phyloP scores from a whole-genome alignment of 108 stramenopile genomes.

The Cyclotella choctawhatcheeana region DNA sequence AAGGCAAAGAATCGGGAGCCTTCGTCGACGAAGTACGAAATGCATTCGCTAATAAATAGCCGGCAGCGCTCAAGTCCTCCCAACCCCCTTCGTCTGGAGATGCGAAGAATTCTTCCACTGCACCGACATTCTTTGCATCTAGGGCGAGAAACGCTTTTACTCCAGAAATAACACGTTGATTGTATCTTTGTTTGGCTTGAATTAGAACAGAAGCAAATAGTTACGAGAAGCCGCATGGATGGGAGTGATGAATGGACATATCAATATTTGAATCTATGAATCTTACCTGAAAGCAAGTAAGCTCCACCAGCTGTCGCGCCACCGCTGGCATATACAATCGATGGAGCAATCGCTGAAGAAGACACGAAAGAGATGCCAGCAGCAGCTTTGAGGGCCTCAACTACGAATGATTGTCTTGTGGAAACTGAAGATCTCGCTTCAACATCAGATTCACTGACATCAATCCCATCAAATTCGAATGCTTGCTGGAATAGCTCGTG shows the following conservation, averaged over 20 bases:
- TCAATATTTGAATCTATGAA: background rate
- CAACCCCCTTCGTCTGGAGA: slow-evolving; percentile 70
- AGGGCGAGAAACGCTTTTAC: slow-evolving; percentile 66
- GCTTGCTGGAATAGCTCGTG: background rate
- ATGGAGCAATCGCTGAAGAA: slow-evolving; percentile 6
- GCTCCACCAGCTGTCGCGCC: slow-evolving; percentile 88
- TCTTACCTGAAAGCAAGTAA: slow-evolving; percentile 71
- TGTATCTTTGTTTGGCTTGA: slow-evolving; percentile 89
- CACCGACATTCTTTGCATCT: slow-evolving; percentile 51
- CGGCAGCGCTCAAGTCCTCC: slow-evolving; percentile 81
- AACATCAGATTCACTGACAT: background rate
- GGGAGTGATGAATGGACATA: background rate
- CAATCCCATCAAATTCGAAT: background rate
- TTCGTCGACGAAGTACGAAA: slow-evolving; percentile 69
- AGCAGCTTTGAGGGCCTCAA: slow-evolving; percentile 18
- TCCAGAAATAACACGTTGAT: slow-evolving; percentile 78
- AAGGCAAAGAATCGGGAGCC: slow-evolving; percentile 64
- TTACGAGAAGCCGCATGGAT: too few relatives aligned
- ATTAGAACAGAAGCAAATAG: too few relatives aligned
- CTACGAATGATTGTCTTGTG: slow-evolving; percentile 28
- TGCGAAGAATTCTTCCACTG: slow-evolving; percentile 64
- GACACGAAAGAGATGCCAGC: slow-evolving; percentile 2
- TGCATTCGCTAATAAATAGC: slow-evolving; percentile 75
- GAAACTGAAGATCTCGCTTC: background rate
- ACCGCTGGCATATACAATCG: slow-evolving; percentile 66